A percentile compares a stretch with the other conserved stretches of the same genome.
These are phyloP conservation scores for Xylaria sp. DNA, from an alignment of 2,329 filamentous ascomycete genomes.

Conservation along the genomic window DNA sequence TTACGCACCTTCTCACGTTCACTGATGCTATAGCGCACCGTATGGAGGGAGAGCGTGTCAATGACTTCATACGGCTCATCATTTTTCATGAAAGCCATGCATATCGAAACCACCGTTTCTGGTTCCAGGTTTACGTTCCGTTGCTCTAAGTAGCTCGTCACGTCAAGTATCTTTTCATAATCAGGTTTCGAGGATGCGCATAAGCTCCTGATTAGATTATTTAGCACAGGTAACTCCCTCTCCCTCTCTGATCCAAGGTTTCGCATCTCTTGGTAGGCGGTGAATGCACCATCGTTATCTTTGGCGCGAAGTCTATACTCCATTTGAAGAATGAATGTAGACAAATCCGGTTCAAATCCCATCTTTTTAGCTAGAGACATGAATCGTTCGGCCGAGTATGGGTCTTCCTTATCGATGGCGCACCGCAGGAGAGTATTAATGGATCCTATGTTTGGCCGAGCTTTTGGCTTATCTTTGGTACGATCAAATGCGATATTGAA, in stretches of 20 bases:
- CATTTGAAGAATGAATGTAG: constrained; percentile 79
- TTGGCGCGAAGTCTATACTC: constrained; percentile 78
- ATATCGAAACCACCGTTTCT: constrained; percentile 79
- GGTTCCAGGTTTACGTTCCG: constrained; percentile 76
- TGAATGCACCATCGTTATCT: constrained; percentile 76
- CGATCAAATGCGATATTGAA: constrained; percentile 71
- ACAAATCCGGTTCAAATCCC: constrained; percentile 73
- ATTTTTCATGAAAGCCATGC: constrained; percentile 76
- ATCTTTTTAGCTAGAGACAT: constrained; percentile 73
- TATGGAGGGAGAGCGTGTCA: constrained; percentile 82
- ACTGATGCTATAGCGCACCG: constrained; percentile 74
- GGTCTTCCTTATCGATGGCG: constrained; percentile 76
- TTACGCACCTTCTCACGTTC: constrained; percentile 76
- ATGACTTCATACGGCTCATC: constrained; percentile 83
- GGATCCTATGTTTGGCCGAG: constrained; percentile 73
- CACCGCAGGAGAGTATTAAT: constrained; percentile 82
- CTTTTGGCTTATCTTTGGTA: constrained; percentile 57
- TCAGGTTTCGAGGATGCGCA: constrained; percentile 70
- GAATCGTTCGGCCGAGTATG: constrained; percentile 78
- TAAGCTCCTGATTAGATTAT: constrained; percentile 77
- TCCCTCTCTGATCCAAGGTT: constrained; percentile 65
- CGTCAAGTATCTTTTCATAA: constrained; percentile 76
- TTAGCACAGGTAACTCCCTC: constrained; percentile 72
- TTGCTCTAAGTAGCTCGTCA: constrained; percentile 78
- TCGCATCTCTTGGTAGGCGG: constrained; percentile 72